Conservation (phyloP, 495 filamentous ascomycete genomes). For the Stereocaulon alpinum region DNA sequence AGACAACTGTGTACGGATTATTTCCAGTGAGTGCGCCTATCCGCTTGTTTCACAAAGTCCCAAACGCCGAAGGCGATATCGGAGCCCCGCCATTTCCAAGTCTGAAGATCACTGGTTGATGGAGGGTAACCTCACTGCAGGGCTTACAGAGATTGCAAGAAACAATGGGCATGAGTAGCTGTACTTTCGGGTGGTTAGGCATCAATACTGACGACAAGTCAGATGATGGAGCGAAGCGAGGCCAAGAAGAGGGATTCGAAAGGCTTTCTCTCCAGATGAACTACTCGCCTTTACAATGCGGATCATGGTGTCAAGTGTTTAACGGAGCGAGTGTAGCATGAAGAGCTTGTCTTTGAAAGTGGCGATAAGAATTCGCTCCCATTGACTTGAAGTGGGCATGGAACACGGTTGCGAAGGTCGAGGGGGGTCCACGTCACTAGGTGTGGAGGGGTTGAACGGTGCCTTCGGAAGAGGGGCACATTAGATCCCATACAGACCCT, state of each 20-base stretch:
- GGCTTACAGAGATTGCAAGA: conserved; percentile 90
- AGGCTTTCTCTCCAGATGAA: conserved; percentile 7
- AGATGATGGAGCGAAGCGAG: conserved; percentile 43
- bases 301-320: neutral
- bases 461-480: neutral
- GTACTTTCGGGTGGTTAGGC: neutral
- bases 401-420: neutral
- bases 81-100: neutral
- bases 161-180: conserved; percentile 59
- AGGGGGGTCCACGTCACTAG: neutral
- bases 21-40: conserved; percentile 61
- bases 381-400: conserved; percentile 9
- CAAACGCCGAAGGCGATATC: conserved; percentile 6
- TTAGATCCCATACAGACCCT: neutral
- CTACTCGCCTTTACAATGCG: neutral
- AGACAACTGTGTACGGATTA: conserved; percentile 83
- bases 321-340: neutral
- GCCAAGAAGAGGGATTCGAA: conserved; percentile 31
- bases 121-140: conserved; percentile 33
- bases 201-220: conserved; percentile 7
- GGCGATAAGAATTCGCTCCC: neutral
- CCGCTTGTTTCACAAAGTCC: neutral
- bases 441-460: neutral
- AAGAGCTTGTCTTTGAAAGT: neutral
- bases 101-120: conserved; percentile 2